Evolutionary conservation across 805 yeast species (phyloP).

Genomic region (Cyberlindnera subsufficiens): DNA sequence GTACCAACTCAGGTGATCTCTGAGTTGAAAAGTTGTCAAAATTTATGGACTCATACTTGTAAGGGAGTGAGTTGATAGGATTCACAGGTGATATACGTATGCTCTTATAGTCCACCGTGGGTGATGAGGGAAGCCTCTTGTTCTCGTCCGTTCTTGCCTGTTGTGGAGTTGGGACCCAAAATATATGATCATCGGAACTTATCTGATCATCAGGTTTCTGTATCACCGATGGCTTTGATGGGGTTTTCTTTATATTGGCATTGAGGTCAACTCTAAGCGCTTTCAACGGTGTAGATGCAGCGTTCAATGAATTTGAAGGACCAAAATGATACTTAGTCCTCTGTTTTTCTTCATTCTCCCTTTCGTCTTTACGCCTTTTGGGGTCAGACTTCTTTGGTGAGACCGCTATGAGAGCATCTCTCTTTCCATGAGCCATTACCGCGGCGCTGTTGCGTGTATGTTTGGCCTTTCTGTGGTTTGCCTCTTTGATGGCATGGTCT

Average conservation of each 20-base stretch:
- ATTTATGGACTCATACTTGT: conserved; percentile 14
- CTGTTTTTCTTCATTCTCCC: conserved; percentile 6
- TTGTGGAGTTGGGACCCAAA: conserved; percentile 24
- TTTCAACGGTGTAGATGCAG: conserved; percentile 5
- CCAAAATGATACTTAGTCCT: conserved; percentile 11
- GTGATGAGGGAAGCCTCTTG: conserved; percentile 19
- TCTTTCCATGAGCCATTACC: not conserved
- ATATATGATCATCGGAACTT: conserved; percentile 24
- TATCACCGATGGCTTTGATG: conserved; percentile 2
- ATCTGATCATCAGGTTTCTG: conserved; percentile 7
- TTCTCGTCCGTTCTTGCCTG: conserved; percentile 5
- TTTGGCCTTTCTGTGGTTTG: not conserved
- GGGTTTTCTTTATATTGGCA: not conserved
- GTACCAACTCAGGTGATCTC: conserved; percentile 13
- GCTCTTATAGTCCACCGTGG: conserved; percentile 10
- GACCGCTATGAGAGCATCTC: not conserved
- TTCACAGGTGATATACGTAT: conserved; percentile 12
- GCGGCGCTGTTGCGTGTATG: not conserved
- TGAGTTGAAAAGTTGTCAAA: conserved; percentile 17
- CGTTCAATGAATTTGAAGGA: conserved; percentile 6
- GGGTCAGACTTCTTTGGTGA: not conserved
- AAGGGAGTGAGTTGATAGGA: conserved; percentile 12
- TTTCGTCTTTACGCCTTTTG: conserved; percentile 10
- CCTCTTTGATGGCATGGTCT: too few species aligned
- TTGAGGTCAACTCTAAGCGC: not conserved